Evolutionary conservation across 805 yeast species (phyloP).

Genomic region (fission yeast (Schizosaccharomyces pombe)): DNA sequence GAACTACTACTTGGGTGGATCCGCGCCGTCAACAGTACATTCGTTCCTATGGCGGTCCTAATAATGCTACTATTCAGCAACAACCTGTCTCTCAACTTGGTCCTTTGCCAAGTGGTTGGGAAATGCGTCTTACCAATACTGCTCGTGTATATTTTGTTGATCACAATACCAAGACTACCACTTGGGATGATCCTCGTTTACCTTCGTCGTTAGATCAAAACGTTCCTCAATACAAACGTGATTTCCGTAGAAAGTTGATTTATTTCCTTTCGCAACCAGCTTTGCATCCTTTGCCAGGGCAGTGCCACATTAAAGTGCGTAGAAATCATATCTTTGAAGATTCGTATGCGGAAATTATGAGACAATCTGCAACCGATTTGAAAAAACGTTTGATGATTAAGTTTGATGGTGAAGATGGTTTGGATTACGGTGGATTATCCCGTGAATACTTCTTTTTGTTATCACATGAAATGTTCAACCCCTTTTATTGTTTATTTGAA

Average conservation of each 20-base stretch:
- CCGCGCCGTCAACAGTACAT: constrained; percentile 97
- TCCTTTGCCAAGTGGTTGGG: constrained; percentile 99
- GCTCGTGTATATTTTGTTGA: constrained; percentile 97
- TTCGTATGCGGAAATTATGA: constrained; percentile 93
- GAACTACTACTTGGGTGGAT: constrained; percentile 99
- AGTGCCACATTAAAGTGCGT: constrained; percentile 92
- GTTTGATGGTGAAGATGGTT: constrained; percentile 97
- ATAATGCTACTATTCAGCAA: constrained; percentile 39
- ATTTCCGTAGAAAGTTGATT: constrained; percentile 88
- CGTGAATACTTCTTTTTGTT: constrained; percentile 89
- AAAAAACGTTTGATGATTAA: constrained; percentile 95
- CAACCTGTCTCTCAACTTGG: constrained; percentile 96
- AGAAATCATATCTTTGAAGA: constrained; percentile 93
- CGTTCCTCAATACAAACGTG: constrained; percentile 98
- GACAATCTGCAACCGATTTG: constrained; percentile 94
- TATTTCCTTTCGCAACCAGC: constrained; percentile 98
- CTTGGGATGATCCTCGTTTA: constrained; percentile 98
- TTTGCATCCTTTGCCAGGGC: constrained; percentile 87
- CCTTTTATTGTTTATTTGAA: constrained; percentile 89
- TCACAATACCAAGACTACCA: constrained; percentile 95
- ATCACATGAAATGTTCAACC: constrained; percentile 97
- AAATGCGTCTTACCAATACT: constrained; percentile 95
- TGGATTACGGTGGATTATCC: constrained; percentile 98
- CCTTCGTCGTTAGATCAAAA: constrained; percentile 94
- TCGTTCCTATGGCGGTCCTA: constrained; percentile 45